phyloP scores from a whole-genome alignment of 129 eudicot genomes.

The Helianthus annuus region DNA sequence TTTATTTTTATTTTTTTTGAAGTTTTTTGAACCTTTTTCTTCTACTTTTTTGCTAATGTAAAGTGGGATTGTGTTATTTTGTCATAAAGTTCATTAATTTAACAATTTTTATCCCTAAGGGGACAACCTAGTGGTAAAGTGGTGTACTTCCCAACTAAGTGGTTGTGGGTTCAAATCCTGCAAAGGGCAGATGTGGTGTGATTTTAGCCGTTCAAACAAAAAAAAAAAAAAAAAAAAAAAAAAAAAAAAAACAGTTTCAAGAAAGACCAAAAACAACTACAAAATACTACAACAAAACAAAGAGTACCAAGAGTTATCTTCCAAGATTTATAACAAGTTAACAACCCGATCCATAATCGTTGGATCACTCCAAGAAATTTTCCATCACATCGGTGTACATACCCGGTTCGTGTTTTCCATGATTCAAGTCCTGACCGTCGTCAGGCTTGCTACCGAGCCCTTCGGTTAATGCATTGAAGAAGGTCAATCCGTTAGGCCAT shows the following conservation, averaged over 20 bases:
- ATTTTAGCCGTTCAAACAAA: no score
- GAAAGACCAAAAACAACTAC: constrained; percentile 23
- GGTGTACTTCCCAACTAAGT: no score
- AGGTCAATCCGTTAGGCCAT: constrained; percentile 87
- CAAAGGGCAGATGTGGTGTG: no score
- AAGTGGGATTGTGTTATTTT: constrained; percentile 22
- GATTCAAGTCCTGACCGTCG: constrained; percentile 30
- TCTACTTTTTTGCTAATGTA: constrained; percentile 26
- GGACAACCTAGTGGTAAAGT: no score
- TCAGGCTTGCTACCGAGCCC: constrained; percentile 59
- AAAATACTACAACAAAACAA: constrained; percentile 22
- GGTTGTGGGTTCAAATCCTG: no score
- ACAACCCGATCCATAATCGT: constrained; percentile 12
- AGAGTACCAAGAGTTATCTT: constrained; percentile 29
- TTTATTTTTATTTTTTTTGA: no score
- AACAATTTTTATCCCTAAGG: background rate
- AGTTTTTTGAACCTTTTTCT: constrained; percentile 19
- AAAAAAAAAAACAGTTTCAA: background rate
- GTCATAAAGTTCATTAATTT: constrained; percentile 20
- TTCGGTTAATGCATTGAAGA: constrained; percentile 78
- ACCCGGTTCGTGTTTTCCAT: constrained; percentile 57
- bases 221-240: no score
- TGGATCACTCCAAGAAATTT: constrained; percentile 68
- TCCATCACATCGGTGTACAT: constrained; percentile 91
- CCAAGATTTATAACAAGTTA: constrained; percentile 36